These are phyloP conservation scores for Kurtzmaniella quercitrusa DNA, from an alignment of 1,139 yeast genomes.

Conservation along the genomic window DNA sequence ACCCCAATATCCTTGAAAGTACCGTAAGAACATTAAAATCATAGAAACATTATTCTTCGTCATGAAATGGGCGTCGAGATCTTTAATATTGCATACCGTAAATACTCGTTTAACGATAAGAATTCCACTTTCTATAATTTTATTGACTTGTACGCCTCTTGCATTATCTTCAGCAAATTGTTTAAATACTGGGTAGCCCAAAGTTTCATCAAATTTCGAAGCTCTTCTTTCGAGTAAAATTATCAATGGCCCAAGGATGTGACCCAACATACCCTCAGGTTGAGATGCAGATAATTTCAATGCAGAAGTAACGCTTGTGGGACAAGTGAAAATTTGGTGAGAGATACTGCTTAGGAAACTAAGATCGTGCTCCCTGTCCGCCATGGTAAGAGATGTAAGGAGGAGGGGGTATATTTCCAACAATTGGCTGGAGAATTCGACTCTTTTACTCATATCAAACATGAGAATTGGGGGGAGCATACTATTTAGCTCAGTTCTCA, in stretches of 20 bases:
- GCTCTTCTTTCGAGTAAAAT: slow-evolving; percentile 41
- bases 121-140: not conserved
- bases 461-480: slow-evolving; percentile 53
- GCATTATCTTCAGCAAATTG: slow-evolving; percentile 19
- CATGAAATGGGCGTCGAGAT: not conserved
- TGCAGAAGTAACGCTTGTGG: slow-evolving; percentile 41
- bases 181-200: slow-evolving; percentile 27
- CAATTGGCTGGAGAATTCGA: slow-evolving; percentile 47
- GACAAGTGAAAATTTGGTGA: slow-evolving; percentile 64
- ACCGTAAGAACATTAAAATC: slow-evolving; percentile 31
- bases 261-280: slow-evolving; percentile 12
- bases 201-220: slow-evolving; percentile 20
- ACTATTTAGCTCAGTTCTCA: slow-evolving; percentile 44
- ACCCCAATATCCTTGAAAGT: slow-evolving; percentile 57
- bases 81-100: not conserved
- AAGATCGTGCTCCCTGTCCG: slow-evolving; percentile 65
- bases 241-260: slow-evolving; percentile 45
- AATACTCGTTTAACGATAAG: not conserved
- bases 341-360: slow-evolving; percentile 51
- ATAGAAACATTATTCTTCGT: slow-evolving; percentile 29
- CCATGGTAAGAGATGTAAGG: slow-evolving; percentile 39
- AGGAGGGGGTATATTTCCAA: slow-evolving; percentile 53
- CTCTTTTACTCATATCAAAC: slow-evolving; percentile 42
- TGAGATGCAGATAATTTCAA: not conserved
- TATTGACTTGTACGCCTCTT: slow-evolving; percentile 3